Conservation (phyloP, 2,329 filamentous ascomycete species). For the Colletotrichum destructivum region DNA sequence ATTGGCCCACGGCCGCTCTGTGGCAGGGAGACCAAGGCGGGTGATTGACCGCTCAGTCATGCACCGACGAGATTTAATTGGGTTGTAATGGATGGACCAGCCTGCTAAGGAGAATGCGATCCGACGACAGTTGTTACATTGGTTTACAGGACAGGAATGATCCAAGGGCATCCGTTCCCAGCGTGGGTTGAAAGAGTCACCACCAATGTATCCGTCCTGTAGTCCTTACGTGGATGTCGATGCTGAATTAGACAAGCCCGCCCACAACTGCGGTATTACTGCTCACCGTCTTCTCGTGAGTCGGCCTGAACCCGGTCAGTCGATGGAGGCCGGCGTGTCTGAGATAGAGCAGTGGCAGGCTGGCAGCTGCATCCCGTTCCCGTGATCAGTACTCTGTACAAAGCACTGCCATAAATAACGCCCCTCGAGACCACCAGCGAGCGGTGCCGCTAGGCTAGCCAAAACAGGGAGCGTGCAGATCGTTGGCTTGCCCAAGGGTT, state of each 20-base stretch:
- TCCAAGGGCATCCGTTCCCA: constrained; percentile 24
- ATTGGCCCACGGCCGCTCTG: neutral
- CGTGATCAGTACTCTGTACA: constrained; percentile 9
- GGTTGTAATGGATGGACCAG: constrained; percentile 20
- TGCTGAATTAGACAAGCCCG: neutral
- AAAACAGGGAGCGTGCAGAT: constrained; percentile 19
- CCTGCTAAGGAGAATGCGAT: constrained; percentile 11
- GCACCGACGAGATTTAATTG: constrained; percentile 25
- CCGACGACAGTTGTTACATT: constrained; percentile 6
- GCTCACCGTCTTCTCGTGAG: constrained; percentile 35
- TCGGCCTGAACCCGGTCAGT: constrained; percentile 27
- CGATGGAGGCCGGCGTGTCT: constrained; percentile 23
- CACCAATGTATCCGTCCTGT: constrained; percentile 9
- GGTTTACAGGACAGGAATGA: neutral
- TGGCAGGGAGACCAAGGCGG: constrained; percentile 7
- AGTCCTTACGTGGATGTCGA: constrained; percentile 4
- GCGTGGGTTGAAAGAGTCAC: constrained; percentile 5
- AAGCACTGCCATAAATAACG: neutral
- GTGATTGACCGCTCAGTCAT: constrained; percentile 32
- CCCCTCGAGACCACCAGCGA: constrained; percentile 1
- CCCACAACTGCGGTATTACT: neutral
- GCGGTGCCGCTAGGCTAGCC: constrained; percentile 13
- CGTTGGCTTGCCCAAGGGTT: constrained; percentile 8
- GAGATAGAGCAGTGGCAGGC: constrained; percentile 30
- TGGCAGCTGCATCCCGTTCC: neutral